Evolutionary conservation across 352 stramenopile genomes (phyloP).

Genomic region (Pseudoperonospora humuli): DNA sequence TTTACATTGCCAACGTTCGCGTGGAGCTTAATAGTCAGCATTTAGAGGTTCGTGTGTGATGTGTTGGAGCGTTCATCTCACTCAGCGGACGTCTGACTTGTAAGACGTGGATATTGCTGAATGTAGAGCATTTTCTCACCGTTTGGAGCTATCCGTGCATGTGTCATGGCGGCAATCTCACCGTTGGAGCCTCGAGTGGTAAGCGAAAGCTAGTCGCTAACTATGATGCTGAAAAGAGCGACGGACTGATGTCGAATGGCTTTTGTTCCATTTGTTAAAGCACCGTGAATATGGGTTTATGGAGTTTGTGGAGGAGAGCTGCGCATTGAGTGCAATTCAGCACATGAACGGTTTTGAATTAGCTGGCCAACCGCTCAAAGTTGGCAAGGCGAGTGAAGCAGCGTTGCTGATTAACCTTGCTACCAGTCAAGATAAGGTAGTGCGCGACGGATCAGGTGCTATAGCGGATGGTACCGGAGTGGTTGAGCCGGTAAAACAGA

Average conservation of each 20-base stretch:
- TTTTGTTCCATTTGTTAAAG: conserved; percentile 8
- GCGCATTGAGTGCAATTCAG: conserved; percentile 59
- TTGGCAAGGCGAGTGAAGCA: conserved; percentile 64
- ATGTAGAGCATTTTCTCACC: conserved; percentile 71
- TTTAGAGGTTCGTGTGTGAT: conserved; percentile 42
- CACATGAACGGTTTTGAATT: conserved; percentile 81
- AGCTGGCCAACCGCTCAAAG: conserved; percentile 62
- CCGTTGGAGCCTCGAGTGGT: conserved; percentile 46
- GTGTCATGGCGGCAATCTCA: conserved; percentile 58
- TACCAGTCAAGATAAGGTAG: conserved; percentile 57
- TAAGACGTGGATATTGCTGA: background rate
- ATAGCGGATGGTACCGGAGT: conserved; percentile 1
- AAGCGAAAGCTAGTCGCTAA: conserved; percentile 6
- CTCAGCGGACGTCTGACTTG: background rate
- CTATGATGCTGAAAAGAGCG: background rate
- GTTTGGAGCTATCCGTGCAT: conserved; percentile 55
- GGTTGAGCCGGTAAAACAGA: conserved; percentile 17
- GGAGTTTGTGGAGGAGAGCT: conserved; percentile 56
- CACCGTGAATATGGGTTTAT: conserved; percentile 75
- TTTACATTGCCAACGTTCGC: conserved; percentile 67
- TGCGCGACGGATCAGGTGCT: conserved; percentile 23
- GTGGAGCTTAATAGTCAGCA: conserved; percentile 70
- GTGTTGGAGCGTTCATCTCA: background rate
- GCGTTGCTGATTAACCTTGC: conserved; percentile 62
- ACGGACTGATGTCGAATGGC: background rate